Evolutionary conservation across 140 eudicot genomes (phyloP), one percentile per base, ranked within the genome.

Genomic region (Anethum foeniculum): DNA sequence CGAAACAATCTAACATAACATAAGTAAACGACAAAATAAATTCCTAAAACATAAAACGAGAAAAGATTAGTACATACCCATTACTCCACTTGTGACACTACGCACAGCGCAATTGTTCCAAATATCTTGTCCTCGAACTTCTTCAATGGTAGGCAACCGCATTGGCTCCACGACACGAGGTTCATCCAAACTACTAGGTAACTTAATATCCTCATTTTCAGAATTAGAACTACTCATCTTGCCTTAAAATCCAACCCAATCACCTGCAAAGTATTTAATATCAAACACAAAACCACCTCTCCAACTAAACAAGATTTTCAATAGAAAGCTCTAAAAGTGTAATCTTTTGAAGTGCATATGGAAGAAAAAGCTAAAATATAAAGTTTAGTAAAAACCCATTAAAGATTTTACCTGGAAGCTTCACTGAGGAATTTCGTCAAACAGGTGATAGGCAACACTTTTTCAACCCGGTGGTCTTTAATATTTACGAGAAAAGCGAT

Each of bases 31-130:
- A 6, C 6, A 5, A 44, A n/a, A 74, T 11, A 23, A 8, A 9
- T 4, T 12, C 23, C 2, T 3, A 74, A 44, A 44, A 44, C 16
- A 25, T n/a, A 74, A 8, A 23, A 9, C 5, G 14, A 39, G 23
- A 74, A 15, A 11, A 74, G 58, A 41, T 9, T n/a, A 44, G 78
- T 43, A 41, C 78, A 41, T 23, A 74, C 99, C 99, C 97, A 95
- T 92, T 52, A 92, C 89, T 44, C 99, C 99, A 44, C 99, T 95
- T 51, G 88, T 88, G 71, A 92, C 96, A 23, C 99, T 91, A 11
- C 97, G 96, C 77, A 95, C 96, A 80, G 96, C 96, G 60, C 99
- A 95, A 73, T 95, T 95, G 79, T 95, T 95, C 99, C 99, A 95
- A 49, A 95, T 91, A 71, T 95, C 97, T 80, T 95, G 99, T 69